Conservation (phyloP, 306 rosid genomes). For the Clitoria ternatea region DNA sequence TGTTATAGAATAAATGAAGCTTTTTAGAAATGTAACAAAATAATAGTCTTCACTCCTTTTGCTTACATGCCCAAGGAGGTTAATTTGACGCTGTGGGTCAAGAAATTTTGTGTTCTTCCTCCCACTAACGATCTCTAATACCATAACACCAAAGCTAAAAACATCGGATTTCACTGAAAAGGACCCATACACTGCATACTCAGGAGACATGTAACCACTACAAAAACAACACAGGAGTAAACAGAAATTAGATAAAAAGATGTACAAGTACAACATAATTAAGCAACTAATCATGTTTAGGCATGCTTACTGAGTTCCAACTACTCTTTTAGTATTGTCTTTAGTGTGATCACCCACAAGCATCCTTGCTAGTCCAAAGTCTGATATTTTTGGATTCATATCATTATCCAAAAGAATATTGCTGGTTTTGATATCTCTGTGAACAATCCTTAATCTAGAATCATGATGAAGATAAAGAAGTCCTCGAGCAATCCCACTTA, state of each 20-base stretch:
- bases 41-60: not conserved
- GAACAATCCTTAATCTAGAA: constrained; percentile 49
- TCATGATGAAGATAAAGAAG: constrained; percentile 55
- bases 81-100: constrained; percentile 18
- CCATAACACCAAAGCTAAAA: constrained; percentile 45
- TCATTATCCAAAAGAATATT: constrained; percentile 47
- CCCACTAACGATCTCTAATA: constrained; percentile 49
- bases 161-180: constrained; percentile 47
- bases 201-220: constrained; percentile 62
- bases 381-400: constrained; percentile 56
- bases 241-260: not conserved
- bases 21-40: not conserved
- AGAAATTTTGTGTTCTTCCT: constrained; percentile 34
- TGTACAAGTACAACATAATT: no score
- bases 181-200: constrained; percentile 42
- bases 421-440: constrained; percentile 50
- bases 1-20: not conserved
- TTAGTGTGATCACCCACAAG: constrained; percentile 43
- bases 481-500: constrained; percentile 43
- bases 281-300: not conserved
- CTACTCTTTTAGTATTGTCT: constrained; percentile 43
- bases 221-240: not conserved
- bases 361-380: constrained; percentile 47
- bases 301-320: constrained; percentile 47
- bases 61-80: constrained; percentile 46